Conservation (phyloP, 441 rosid genomes). For the Pelargonium myrrhifolium region DNA sequence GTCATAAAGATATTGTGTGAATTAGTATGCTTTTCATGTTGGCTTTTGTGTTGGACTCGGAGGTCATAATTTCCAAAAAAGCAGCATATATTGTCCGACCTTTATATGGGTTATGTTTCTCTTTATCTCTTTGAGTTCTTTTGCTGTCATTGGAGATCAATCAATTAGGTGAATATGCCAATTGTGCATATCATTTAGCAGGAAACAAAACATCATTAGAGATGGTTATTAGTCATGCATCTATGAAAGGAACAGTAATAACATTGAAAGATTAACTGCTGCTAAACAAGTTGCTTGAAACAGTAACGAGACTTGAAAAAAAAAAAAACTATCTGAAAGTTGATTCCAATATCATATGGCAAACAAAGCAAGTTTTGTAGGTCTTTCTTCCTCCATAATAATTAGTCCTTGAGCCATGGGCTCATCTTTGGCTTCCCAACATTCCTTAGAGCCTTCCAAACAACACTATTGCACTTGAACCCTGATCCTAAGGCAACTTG, state of each 20-base stretch:
- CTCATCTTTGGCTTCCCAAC: slow-evolving; percentile 31
- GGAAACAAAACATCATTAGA: neutral
- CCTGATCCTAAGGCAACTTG: slow-evolving; percentile 64
- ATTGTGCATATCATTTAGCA: neutral
- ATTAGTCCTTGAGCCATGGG: slow-evolving; percentile 38
- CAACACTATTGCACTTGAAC: slow-evolving; percentile 56
- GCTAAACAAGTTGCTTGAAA: neutral
- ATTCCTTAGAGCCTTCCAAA: slow-evolving; percentile 47
- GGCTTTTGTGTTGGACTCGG: neutral
- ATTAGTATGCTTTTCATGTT: no score
- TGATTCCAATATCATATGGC: neutral
- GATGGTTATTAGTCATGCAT: neutral
- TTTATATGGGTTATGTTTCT: neutral
- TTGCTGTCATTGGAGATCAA: neutral
- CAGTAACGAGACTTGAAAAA: neutral
- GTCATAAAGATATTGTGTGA: no score
- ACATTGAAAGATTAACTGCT: neutral
- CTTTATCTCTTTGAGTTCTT: neutral
- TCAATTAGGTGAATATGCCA: neutral
- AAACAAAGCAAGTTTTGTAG: no score
- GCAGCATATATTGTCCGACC: neutral
- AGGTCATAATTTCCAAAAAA: neutral
- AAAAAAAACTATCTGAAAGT: neutral
- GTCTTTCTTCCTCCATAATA: neutral
- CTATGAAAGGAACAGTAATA: neutral